Conservation (phyloP, 768 basidiomycete species). For the Xanthoconium stramineum region DNA sequence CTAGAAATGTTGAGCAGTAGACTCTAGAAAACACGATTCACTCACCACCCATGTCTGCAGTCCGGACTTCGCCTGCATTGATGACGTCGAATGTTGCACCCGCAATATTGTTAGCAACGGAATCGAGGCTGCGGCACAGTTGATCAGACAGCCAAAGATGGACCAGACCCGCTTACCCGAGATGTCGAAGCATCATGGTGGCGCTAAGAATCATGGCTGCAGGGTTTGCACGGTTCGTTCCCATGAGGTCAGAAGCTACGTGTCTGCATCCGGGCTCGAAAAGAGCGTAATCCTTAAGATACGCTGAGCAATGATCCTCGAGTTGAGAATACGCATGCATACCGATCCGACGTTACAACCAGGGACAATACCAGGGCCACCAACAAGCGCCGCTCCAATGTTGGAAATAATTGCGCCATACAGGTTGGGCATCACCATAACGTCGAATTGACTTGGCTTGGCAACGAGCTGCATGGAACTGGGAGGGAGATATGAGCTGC, state of each 20-base stretch:
- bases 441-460: slow-evolving; percentile 93
- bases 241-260: slow-evolving; percentile 94
- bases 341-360: slow-evolving; percentile 97
- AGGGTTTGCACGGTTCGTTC: slow-evolving; percentile 93
- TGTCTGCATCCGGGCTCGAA: slow-evolving; percentile 99
- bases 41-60: slow-evolving; percentile 93
- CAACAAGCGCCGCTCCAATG: slow-evolving; percentile 97
- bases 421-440: slow-evolving; percentile 98
- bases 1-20: slow-evolving; percentile 36
- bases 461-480: slow-evolving; percentile 99
- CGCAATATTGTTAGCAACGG: slow-evolving; percentile 92
- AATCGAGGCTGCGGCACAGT: slow-evolving; percentile 62
- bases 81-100: slow-evolving; percentile 91
- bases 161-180: slow-evolving; percentile 58
- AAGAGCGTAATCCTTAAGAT: slow-evolving; percentile 81
- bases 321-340: slow-evolving; percentile 21
- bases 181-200: slow-evolving; percentile 96
- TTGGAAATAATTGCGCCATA: slow-evolving; percentile 98
- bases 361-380: slow-evolving; percentile 96
- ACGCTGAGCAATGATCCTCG: background rate
- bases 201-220: slow-evolving; percentile 96
- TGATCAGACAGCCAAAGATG: slow-evolving; percentile 16
- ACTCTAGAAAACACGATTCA: slow-evolving; percentile 10
- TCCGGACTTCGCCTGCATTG: slow-evolving; percentile 81
- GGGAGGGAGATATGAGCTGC: slow-evolving; percentile 4